Conservation (phyloP, 768 basidiomycete genomes). For the Omphalotus guepiniiformis region DNA sequence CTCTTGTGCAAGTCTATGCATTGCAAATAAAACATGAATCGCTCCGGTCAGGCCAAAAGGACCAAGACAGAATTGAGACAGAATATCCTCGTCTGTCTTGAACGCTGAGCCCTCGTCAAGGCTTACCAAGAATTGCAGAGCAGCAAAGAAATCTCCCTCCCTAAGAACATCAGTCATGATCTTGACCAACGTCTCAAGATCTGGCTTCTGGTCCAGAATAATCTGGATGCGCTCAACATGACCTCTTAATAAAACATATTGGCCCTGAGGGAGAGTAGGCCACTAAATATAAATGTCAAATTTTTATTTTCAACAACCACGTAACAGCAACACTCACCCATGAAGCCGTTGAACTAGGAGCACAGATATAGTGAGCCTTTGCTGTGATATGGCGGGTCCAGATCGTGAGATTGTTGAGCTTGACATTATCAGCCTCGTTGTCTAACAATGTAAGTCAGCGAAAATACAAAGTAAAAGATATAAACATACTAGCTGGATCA, state of each 20-base stretch:
- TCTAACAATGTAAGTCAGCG: neutral
- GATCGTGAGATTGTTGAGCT: neutral
- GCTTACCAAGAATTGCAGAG: neutral
- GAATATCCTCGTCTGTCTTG: neutral
- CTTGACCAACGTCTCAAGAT: neutral
- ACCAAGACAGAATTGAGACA: neutral
- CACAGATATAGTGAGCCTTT: neutral
- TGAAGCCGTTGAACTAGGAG: neutral
- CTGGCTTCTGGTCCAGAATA: neutral
- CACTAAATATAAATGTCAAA: neutral
- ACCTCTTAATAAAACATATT: neutral
- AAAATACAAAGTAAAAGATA: too few relatives aligned
- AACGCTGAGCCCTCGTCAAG: neutral
- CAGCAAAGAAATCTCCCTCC: neutral
- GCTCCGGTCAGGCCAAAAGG: neutral
- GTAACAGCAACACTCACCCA: neutral
- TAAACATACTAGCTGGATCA: too few relatives aligned
- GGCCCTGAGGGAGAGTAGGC: neutral
- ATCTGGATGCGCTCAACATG: neutral
- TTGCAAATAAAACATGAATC: neutral
- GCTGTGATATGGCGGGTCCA: neutral
- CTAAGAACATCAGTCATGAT: neutral
- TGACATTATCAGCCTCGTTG: neutral
- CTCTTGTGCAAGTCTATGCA: neutral
- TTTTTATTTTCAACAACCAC: neutral